Base-by-base conservation (phyloP, 495 filamentous ascomycete genomes). In the Xylaria bambusicola region DNA sequence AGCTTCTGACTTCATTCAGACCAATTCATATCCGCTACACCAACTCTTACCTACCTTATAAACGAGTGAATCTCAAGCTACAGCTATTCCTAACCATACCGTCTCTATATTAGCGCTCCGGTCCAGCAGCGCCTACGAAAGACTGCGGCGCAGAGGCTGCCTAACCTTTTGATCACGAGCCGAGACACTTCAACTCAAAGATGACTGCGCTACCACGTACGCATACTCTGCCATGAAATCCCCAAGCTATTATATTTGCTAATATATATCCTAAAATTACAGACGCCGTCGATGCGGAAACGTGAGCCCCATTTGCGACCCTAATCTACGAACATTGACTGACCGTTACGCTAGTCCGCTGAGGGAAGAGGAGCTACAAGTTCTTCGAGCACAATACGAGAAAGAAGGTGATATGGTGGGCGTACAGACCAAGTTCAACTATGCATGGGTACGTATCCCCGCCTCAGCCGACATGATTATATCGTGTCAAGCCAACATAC, bases 351-450 rank as follows among this genome's bases (percentile, higher is more conserved):
- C 45, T 65, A 96, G 92, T 63, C 89, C 94, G 62, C 81, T 98
- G 58, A 93, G 92, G 71, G 84, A 89, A 7, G 88, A 88, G 18
- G 94, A 98, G 71, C 86, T 98, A 52, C 84, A 92, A 70, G 93
- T 98, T 48, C 80, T 98, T 20, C 89, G 93, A 55, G 78, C 88
- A 53, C 94, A 98, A 75, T 98, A 93, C 73, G 92, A 97, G 70
- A 93, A 93, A 73, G 94, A 98, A 73, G 94, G 93, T 58, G 88
- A 92, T 65, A 96, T 93, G 75, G 95, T 97, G 15, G 92, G 93
- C 45, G 85, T 98, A 26, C 94, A 98, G 73, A 98, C 94, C 45
- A 98, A 97, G 73, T 98, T 98, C 84, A 98, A 98, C 84, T 98
- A 91, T 72, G 93, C 95, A 67, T 98, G 94, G 94, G 92, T 95